These are phyloP conservation scores for Heterobasidion parviporum DNA, from an alignment of 1,284 basidiomycete genomes.

Conservation along the genomic window DNA sequence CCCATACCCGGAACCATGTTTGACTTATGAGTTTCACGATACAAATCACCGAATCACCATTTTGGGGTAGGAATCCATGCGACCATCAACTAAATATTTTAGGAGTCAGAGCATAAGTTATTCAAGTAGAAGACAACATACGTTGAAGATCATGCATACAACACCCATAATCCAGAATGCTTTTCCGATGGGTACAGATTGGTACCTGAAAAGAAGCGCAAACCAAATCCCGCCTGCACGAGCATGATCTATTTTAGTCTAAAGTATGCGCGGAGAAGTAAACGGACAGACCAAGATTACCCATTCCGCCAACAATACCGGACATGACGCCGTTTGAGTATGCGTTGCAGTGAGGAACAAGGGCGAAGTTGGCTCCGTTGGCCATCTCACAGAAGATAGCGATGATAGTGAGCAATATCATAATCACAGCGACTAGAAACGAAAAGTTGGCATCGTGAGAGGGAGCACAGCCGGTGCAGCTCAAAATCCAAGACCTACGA, in stretches of 20 bases:
- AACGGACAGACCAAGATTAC: conserved; percentile 33
- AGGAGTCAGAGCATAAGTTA: not conserved
- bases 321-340: conserved; percentile 15
- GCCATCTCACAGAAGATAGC: conserved; percentile 38
- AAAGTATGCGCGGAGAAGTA: not conserved
- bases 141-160: conserved; percentile 20
- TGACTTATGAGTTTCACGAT: no score
- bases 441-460: conserved; percentile 10
- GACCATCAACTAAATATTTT: not conserved
- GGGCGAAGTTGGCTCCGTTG: conserved; percentile 46
- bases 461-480: not conserved
- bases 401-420: conserved; percentile 23
- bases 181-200: conserved; percentile 28
- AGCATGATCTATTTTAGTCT: not conserved
- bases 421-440: conserved; percentile 16
- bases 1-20: no score
- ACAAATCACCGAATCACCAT: not conserved
- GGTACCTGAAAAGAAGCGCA: conserved; percentile 43
- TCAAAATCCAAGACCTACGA: not conserved
- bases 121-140: not conserved
- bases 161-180: conserved; percentile 40
- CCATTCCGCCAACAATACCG: conserved; percentile 43
- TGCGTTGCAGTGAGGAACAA: conserved; percentile 43
- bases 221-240: conserved; percentile 32
- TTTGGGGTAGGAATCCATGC: not conserved